Conservation (phyloP, 2,329 filamentous ascomycete genomes). For the Colletotrichum tabaci region DNA sequence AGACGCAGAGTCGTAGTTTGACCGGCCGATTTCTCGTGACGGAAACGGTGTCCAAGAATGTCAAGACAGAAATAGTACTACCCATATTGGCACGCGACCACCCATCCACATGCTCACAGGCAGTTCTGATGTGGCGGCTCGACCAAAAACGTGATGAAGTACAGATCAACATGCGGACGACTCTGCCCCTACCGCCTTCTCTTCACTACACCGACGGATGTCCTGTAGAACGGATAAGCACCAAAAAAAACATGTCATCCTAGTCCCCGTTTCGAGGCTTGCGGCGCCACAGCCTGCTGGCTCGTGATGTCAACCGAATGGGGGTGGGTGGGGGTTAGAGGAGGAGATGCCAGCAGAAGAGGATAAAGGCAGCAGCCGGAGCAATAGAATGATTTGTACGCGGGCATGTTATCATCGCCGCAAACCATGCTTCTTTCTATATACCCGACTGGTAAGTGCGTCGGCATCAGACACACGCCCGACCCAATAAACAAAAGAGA, state of each 20-base stretch:
- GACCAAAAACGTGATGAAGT: conserved; percentile 10
- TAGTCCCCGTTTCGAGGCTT: background rate
- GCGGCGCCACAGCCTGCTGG: background rate
- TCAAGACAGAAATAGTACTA: background rate
- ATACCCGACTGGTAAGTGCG: background rate
- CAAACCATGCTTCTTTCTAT: conserved; percentile 9
- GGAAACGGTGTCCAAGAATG: background rate
- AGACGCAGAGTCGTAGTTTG: background rate
- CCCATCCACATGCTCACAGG: background rate
- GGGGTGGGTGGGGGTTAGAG: too few relatives aligned
- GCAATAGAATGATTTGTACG: background rate
- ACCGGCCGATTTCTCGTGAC: background rate
- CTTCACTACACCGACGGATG: background rate
- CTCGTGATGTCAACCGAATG: background rate
- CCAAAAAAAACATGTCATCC: background rate
- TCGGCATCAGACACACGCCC: background rate
- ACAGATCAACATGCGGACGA: background rate
- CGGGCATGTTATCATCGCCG: background rate
- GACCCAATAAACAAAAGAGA: background rate
- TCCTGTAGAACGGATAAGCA: background rate
- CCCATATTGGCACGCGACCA: conserved; percentile 22
- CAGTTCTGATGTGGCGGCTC: background rate
- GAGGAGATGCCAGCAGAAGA: background rate
- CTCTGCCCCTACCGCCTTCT: background rate
- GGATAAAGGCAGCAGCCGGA: background rate